Evolutionary conservation across 352 stramenopile genomes (phyloP), one percentile per base, ranked within the genome.

Genomic region (Blastocystis sp.): DNA sequence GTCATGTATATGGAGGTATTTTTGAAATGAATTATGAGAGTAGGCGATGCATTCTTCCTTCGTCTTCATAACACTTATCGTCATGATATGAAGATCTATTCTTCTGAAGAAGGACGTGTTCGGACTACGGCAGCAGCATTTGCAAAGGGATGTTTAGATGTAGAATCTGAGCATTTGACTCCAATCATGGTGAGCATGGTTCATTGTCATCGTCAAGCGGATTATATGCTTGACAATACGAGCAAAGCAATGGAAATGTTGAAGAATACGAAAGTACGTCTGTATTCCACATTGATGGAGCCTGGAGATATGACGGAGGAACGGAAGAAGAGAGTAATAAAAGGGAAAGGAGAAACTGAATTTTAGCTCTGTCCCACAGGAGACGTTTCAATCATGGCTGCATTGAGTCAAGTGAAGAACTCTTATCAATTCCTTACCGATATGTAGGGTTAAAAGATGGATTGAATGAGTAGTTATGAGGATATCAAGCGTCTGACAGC

Each of bases 11-110:
- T 87, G 77, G 77, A 78, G 65, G 71, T 81, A 43, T 24, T 1
- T 5, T 51, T 29, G 3, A 19, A 46, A 12, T 11, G 35, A n/a
- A 3, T 27, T 1, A 11, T 86, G 2, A 69, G n/a, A 29, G 74
- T 90, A 58, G 88, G 89, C 16, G 56, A 86, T 52, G 75, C 57
- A 7, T 90, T 90, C 74, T 93, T 99, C 81, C 91, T 99, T 66
- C 93, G 96, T 29, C 91, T 99, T 46, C 97, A 99, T 91, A 98
- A 95, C 54, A 99, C 96, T 0, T 99, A 98, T 89, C 93, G 97
- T 3, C 97, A 99, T 91, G 96, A 99, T 89, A 91, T 99, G 39
- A 99, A 99, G 89, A 98, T 99, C 83, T 98, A 98, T 89, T 98
- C 96, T 7, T 97, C 92, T 3, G 96, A 99, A 88, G 97, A 99